phyloP scores from a whole-genome alignment of 306 rosid genomes.

The Cucurbita pepo region DNA sequence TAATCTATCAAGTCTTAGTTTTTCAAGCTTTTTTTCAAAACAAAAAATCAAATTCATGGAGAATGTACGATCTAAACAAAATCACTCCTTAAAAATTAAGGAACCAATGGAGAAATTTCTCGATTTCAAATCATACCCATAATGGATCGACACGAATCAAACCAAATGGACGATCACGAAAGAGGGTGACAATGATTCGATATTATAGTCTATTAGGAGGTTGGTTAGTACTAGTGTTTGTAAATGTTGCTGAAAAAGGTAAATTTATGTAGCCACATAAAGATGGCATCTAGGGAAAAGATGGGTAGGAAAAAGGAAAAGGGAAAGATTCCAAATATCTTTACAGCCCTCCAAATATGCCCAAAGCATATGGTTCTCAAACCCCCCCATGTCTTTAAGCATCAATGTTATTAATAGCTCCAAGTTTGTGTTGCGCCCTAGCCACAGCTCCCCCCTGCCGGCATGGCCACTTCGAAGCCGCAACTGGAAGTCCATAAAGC shows the following conservation, averaged over 20 bases:
- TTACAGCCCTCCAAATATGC: conserved; percentile 55
- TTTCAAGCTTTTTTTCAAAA: neutral
- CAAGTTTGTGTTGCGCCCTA: conserved; percentile 22
- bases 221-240: neutral
- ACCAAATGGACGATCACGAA: neutral
- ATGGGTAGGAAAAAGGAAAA: conserved; percentile 8
- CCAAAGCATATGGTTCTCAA: conserved; percentile 39
- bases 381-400: conserved; percentile 14
- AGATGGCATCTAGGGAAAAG: conserved; percentile 1
- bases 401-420: conserved; percentile 40
- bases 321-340: conserved; percentile 45
- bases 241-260: neutral
- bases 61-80: neutral
- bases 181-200: neutral
- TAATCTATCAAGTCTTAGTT: neutral
- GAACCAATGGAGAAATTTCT: too few relatives aligned
- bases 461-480: conserved; percentile 32
- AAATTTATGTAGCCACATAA: neutral
- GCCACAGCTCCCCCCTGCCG: neutral
- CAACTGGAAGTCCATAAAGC: conserved; percentile 53
- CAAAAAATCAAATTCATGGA: neutral
- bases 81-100: neutral
- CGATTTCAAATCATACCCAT: neutral
- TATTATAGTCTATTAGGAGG: neutral
- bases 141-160: neutral